A percentile compares a stretch with the other conserved stretches of the same genome.
These are phyloP conservation scores for Boechera retrofracta DNA, from an alignment of 345 rosid genomes.

Conservation along the genomic window DNA sequence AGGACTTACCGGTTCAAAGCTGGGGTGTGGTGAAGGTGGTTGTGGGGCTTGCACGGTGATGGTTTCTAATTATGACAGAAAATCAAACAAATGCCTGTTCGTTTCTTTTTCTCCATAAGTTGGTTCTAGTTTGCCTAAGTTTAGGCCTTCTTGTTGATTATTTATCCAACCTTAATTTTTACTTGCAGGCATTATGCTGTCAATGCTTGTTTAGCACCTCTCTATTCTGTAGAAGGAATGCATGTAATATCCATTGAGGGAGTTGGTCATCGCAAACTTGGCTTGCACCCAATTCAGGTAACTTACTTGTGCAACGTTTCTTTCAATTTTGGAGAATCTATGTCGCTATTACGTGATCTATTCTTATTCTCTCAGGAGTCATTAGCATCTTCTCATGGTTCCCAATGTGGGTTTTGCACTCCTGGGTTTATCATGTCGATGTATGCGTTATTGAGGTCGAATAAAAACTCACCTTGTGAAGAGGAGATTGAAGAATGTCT, in stretches of 20 bases:
- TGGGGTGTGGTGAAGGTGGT: constrained; percentile 98
- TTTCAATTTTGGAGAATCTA: constrained; percentile 10
- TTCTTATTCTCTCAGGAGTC: constrained; percentile 61
- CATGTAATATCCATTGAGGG: constrained; percentile 96
- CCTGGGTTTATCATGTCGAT: constrained; percentile 98
- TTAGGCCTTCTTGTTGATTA: constrained; percentile 19
- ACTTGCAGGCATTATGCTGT: constrained; percentile 83
- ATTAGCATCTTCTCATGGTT: constrained; percentile 78
- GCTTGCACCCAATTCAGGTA: constrained; percentile 94
- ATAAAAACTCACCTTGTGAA: constrained; percentile 65
- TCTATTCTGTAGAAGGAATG: constrained; percentile 93
- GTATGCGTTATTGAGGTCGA: constrained; percentile 83
- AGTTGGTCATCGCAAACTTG: constrained; percentile 64
- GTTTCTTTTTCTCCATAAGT: background rate
- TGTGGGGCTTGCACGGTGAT: constrained; percentile 97
- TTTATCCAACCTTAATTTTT: background rate
- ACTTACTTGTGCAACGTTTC: constrained; percentile 16
- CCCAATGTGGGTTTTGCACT: constrained; percentile 98
- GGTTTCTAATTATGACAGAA: constrained; percentile 69
- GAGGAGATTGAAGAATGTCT: constrained; percentile 94
- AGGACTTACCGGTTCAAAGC: constrained; percentile 93
- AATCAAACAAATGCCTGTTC: constrained; percentile 23
- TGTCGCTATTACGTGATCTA: constrained; percentile 12
- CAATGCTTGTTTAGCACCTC: constrained; percentile 91
- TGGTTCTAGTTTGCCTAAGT: background rate